Evolutionary conservation across 2,329 filamentous ascomycete genomes (phyloP), one percentile per base, ranked within the genome.

Genomic region (Balansia obtecta): DNA sequence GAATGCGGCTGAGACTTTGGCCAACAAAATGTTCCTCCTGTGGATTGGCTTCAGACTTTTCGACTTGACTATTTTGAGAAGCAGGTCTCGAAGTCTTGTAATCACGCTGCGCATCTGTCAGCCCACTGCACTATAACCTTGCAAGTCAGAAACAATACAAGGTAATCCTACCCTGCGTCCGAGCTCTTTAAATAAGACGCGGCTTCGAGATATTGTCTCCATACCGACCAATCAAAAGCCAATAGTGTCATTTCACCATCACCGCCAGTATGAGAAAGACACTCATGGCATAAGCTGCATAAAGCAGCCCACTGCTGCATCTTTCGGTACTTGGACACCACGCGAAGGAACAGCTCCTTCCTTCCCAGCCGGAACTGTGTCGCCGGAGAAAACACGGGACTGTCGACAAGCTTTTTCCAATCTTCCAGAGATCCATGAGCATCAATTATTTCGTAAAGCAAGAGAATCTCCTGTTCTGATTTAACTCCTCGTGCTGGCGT

Each of bases 381-480:
- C 3, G 71, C 56, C 0, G 72, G 73, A 0, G 68, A 68, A 9
- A 74, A 66, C 0, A 66, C 55, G 0, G 67, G 61, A 42, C 71
- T 70, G 3, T 58, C 51, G 0, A 71, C 57, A 8, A 70, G 61
- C 38, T 68, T 68, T 1, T 67, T 53, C 51, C 68, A 70, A 42
- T 74, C 72, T 0, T 66, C 67, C 0, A 61, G 57, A 1, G 65
- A 65, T 0, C 70, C 73, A 10, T 75, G 71, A 4, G 64, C 65
- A 32, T 69, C 65, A 0, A 74, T 58, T 20, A 77, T 66, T 1
- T 71, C 66, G 53, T 75, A 77, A 16, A 75, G 68, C 2, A 78
- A 65, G 0, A 73, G 63, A 2, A 74, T 67, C 53, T 78, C 75
- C 51, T 78, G 71, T 52, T 77, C 75, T 0, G 68, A 68, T 39